Conservation (phyloP, 2,329 filamentous ascomycete genomes). For the Xenoacremonium recifei region DNA sequence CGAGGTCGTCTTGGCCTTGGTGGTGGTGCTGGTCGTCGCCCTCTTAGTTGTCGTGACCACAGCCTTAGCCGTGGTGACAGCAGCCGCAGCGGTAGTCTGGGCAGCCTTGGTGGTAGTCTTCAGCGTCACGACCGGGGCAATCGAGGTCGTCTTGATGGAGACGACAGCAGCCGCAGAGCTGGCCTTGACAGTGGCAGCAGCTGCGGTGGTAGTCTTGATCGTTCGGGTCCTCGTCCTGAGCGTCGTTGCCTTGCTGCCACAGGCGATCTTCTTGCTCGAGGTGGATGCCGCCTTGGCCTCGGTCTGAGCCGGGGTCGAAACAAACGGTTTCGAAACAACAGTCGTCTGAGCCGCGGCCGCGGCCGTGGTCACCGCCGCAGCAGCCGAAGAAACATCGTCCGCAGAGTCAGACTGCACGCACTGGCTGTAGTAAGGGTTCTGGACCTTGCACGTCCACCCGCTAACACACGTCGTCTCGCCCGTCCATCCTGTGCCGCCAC, state of each 20-base stretch:
- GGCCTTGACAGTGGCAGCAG: too few species aligned
- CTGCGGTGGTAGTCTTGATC: too few species aligned
- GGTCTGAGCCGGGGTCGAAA: too few species aligned
- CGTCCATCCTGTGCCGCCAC: neutral
- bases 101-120: neutral
- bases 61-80: too few species aligned
- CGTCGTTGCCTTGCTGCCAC: too few species aligned
- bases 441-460: neutral
- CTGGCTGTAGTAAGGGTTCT: constrained; percentile 1
- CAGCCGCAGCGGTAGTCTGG: neutral
- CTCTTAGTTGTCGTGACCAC: neutral
- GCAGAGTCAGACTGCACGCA: neutral
- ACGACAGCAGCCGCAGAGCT: neutral
- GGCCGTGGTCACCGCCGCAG: neutral
- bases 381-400: neutral
- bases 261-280: too few species aligned
- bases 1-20: neutral
- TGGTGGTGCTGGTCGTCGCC: neutral
- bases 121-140: neutral
- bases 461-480: constrained; percentile 1
- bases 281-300: too few species aligned
- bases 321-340: too few species aligned
- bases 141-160: neutral
- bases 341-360: too few species aligned
- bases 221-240: too few species aligned